Evolutionary conservation across 164 flowering plant genomes (phyloP).

Genomic region (Dillenia suffruticosa): DNA sequence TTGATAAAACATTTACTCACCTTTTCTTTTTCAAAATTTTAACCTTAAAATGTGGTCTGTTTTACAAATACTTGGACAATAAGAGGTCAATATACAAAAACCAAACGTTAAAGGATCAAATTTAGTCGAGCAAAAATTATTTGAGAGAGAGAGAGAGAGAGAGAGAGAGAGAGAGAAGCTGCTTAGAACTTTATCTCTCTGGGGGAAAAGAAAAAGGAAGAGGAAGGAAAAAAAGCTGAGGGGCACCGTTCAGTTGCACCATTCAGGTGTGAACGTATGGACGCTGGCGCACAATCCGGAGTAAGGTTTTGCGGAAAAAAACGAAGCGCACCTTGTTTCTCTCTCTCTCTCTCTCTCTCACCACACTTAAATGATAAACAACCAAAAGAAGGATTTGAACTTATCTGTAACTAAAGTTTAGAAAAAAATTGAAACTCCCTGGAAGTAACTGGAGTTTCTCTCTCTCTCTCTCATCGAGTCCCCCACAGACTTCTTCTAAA

Average conservation of each 20-base stretch:
- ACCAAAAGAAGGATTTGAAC: constrained; percentile 22
- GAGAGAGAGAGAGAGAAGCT: not conserved
- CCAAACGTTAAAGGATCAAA: too few relatives aligned
- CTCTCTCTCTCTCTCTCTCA: constrained; percentile 4
- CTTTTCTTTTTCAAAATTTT: too few relatives aligned
- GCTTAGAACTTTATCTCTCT: not conserved
- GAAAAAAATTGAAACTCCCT: constrained; percentile 13
- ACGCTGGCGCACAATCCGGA: constrained; percentile 51
- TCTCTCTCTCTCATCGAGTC: too few relatives aligned
- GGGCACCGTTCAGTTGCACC: constrained; percentile 51
- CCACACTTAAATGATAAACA: not conserved
- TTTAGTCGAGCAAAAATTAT: too few relatives aligned
- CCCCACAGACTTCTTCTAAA: too few relatives aligned
- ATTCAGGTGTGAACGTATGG: constrained; percentile 51
- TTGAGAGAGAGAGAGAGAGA: too few relatives aligned
- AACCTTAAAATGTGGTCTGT: too few relatives aligned
- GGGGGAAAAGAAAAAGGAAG: not conserved
- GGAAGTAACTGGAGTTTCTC: constrained; percentile 2
- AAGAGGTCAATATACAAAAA: too few relatives aligned
- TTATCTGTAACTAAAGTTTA: constrained; percentile 24
- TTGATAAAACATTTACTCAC: too few relatives aligned
- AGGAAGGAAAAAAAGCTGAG: not conserved
- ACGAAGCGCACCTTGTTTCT: constrained; percentile 17
- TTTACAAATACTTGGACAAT: too few relatives aligned
- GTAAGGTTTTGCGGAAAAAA: constrained; percentile 19